Percentiles rank a stretch among this genome's conserved stretches.
Evolutionary conservation across 129 eudicot genomes (phyloP).

Genomic region (Chrysanthemum makinoi): DNA sequence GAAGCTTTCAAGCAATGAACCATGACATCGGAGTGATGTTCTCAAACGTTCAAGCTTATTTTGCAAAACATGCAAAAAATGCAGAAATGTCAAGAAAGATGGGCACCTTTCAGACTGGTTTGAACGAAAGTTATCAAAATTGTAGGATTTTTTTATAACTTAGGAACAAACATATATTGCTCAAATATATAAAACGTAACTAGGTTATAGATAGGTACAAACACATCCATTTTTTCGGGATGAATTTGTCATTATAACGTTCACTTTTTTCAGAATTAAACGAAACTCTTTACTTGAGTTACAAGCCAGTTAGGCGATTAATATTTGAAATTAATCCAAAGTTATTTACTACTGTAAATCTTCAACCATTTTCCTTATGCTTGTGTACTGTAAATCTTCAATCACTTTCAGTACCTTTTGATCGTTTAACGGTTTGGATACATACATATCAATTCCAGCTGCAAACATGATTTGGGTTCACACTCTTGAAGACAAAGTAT

Average conservation of each 20-base stretch:
- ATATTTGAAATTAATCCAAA: not conserved
- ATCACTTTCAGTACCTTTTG: slow-evolving; percentile 31
- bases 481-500: too few relatives aligned
- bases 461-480: too few relatives aligned
- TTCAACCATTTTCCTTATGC: slow-evolving; percentile 12
- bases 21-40: slow-evolving; percentile 73
- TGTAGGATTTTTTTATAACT: slow-evolving; percentile 20
- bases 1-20: slow-evolving; percentile 53
- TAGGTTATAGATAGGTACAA: slow-evolving; percentile 7
- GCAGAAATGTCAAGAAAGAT: slow-evolving; percentile 46
- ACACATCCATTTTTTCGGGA: slow-evolving; percentile 22
- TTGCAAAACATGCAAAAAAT: slow-evolving; percentile 20
- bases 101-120: slow-evolving; percentile 47
- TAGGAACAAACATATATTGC: slow-evolving; percentile 6
- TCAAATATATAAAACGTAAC: slow-evolving; percentile 5
- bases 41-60: slow-evolving; percentile 43
- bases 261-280: not conserved
- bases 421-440: slow-evolving; percentile 38
- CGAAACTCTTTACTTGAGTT: not conserved
- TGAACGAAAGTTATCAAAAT: slow-evolving; percentile 20
- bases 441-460: slow-evolving; percentile 15
- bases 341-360: too few relatives aligned
- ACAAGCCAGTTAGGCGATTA: not conserved
- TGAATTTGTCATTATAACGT: not conserved
- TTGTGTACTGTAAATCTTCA: slow-evolving; percentile 8